Evolutionary conservation across 2,329 filamentous ascomycete genomes (phyloP), one percentile per base, ranked within the genome.

Genomic region (Lecanicillium sp.): DNA sequence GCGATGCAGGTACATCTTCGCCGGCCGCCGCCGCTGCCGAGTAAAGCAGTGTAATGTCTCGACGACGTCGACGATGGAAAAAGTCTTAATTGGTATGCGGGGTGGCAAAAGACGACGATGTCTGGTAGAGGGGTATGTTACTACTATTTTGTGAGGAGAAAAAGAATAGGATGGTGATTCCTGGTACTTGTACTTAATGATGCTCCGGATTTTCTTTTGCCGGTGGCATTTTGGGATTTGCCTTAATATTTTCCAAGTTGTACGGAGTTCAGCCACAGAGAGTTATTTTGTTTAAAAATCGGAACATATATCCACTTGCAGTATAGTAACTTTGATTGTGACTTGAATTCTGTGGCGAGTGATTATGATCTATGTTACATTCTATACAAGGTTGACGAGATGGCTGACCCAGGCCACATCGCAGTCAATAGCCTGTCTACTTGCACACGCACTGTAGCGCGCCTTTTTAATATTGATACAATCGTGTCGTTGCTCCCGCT

Each of bases 1-100:
- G 78, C 48, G 77, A 83, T 40, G 75, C 72, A 21, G 74, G 73
- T 52, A 71, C 70, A 43, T 71, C 72, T 26, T 79, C 79, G 23
- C 72, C 77, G 12, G 78, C 78, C 32, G 62, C 67, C n/a, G 64
- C 75, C 46, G 64, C 73, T 52, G 70, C 56, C 21, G 63, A 67
- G 50, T 67, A 57, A 58, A 50, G 51, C 24, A 37, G 14, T n/a
- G 21, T 36, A 14, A 35, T 21, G 15, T 10, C 38, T 9, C n/a
- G 29, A 44, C 27, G 27, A n/a, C 27, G 27, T 40, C 14, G 12
- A 30, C 21, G 29, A 41, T 29, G 12, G 12, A 23, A 36, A 29
- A 29, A 29, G 11, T 19, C 32, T 37, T 32, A 36, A 42, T 35
- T 48, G 30, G 15, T 33, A 33, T 33, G 17, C 24, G 44, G 19